Evolutionary conservation across 2,329 filamentous ascomycete genomes (phyloP).

Genomic region (Penicillium sp.): DNA sequence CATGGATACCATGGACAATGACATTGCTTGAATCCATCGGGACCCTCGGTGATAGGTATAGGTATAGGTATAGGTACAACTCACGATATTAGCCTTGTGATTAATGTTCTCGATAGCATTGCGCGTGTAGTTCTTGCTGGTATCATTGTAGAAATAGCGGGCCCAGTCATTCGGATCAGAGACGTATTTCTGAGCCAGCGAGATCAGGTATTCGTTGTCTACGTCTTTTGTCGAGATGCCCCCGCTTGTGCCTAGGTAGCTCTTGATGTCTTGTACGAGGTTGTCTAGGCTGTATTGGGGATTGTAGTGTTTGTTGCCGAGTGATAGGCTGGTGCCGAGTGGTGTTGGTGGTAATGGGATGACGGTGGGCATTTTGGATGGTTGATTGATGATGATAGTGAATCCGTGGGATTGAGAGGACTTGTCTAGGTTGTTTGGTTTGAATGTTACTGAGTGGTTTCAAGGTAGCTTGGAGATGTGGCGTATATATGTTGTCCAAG

Average conservation of each 20-base stretch:
- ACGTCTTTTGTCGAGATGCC: constrained; percentile 29
- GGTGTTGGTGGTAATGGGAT: constrained; percentile 6
- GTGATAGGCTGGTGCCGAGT: constrained; percentile 13
- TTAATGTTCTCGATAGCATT: constrained; percentile 35
- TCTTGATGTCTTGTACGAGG: constrained; percentile 29
- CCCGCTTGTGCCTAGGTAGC: constrained; percentile 25
- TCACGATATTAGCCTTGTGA: constrained; percentile 33
- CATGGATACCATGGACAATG: no score
- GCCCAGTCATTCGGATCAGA: constrained; percentile 31
- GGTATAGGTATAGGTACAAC: background rate
- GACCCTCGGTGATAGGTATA: no score
- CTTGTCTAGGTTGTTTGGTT: background rate
- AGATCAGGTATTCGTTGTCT: constrained; percentile 26
- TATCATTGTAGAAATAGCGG: constrained; percentile 30
- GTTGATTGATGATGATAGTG: background rate
- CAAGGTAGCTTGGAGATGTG: background rate
- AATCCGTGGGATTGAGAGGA: background rate
- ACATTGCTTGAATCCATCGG: no score
- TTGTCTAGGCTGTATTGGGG: constrained; percentile 23
- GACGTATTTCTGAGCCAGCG: constrained; percentile 27
- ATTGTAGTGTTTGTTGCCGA: constrained; percentile 19
- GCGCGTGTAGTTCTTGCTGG: constrained; percentile 34
- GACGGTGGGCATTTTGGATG: constrained; percentile 18
- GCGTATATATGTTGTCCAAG: background rate
- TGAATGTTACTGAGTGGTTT: background rate